A percentile compares a stretch with the other conserved stretches of the same genome.
Conservation (phyloP, 768 basidiomycete genomes). For the Termitomyces sp. region DNA sequence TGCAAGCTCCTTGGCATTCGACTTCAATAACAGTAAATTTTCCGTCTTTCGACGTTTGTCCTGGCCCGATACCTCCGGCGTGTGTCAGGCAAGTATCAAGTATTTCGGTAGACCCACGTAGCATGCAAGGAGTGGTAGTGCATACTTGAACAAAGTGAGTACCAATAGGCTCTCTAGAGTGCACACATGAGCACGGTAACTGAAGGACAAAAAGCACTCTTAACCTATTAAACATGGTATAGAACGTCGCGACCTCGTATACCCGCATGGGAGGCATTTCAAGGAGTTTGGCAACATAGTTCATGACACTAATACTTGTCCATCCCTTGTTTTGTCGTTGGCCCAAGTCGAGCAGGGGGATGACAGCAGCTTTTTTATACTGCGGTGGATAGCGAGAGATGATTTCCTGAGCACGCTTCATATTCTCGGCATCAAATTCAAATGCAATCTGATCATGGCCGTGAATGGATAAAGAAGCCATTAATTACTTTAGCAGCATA, state of each 20-base stretch:
- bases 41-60: slow-evolving; percentile 90
- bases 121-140: slow-evolving; percentile 98
- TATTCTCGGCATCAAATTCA: slow-evolving; percentile 75
- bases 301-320: slow-evolving; percentile 99
- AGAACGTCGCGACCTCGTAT: slow-evolving; percentile 98
- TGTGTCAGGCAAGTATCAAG: slow-evolving; percentile 79
- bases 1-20: slow-evolving; percentile 98
- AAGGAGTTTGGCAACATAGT: slow-evolving; percentile 90
- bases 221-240: slow-evolving; percentile 99
- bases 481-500: slow-evolving; percentile 21
- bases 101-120: slow-evolving; percentile 87
- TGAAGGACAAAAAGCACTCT: slow-evolving; percentile 13
- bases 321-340: slow-evolving; percentile 98
- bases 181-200: background rate
- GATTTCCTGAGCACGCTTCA: slow-evolving; percentile 83
- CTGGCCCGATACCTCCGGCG: slow-evolving; percentile 79
- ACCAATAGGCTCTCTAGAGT: slow-evolving; percentile 82
- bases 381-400: slow-evolving; percentile 93
- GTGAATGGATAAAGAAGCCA: slow-evolving; percentile 4
- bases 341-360: slow-evolving; percentile 92
- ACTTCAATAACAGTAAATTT: slow-evolving; percentile 98
- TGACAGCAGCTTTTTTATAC: slow-evolving; percentile 98
- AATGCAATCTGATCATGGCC: slow-evolving; percentile 69
- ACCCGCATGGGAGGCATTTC: slow-evolving; percentile 98
- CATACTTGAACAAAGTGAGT: slow-evolving; percentile 95